Evolutionary conservation across 768 basidiomycete species (phyloP).

Genomic region (Serendipita sp.): DNA sequence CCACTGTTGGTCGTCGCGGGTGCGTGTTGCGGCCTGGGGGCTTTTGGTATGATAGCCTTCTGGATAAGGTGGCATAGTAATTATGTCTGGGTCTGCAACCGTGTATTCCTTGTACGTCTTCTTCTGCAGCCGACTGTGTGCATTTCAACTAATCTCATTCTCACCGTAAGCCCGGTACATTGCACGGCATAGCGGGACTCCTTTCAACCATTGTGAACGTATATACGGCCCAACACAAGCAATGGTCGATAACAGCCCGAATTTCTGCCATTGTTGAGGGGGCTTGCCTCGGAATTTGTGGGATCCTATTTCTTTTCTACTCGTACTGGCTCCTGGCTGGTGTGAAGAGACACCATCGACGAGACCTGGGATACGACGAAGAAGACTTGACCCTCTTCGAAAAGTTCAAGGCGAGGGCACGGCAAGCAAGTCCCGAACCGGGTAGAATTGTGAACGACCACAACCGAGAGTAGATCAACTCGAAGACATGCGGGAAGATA

Average conservation of each 20-base stretch:
- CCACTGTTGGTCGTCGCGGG: conserved; percentile 33
- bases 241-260: conserved; percentile 28
- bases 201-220: conserved; percentile 39
- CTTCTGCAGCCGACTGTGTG: no score
- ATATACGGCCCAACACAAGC: conserved; percentile 26
- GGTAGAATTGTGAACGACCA: background rate
- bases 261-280: conserved; percentile 35
- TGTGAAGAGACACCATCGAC: background rate
- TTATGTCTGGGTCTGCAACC: conserved; percentile 43
- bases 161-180: conserved; percentile 40
- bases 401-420: background rate
- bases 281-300: conserved; percentile 18
- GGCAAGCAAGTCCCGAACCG: background rate
- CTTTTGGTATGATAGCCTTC: conserved; percentile 37
- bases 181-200: conserved; percentile 42
- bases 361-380: background rate
- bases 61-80: conserved; percentile 47
- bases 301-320: no score
- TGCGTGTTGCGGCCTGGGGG: conserved; percentile 39
- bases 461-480: no score
- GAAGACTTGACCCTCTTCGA: background rate
- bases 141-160: no score
- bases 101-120: conserved; percentile 29
- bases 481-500: background rate
- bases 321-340: conserved; percentile 32